Evolutionary conservation across 805 yeast genomes (phyloP), one percentile per base, ranked within the genome.

Genomic region (Myxozyma melibiosi): DNA sequence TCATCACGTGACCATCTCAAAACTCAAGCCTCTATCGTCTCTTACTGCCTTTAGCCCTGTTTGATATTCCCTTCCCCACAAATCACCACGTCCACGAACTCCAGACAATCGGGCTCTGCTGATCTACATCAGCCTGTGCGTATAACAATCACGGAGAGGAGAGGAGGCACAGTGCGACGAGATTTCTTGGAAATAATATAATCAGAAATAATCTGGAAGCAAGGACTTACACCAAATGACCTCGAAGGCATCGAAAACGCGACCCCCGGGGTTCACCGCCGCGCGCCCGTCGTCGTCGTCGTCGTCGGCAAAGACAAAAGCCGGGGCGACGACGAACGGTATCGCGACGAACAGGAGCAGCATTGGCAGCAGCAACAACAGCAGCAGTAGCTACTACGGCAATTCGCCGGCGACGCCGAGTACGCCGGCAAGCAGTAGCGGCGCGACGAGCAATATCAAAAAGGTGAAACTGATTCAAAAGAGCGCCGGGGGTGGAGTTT

Each of bases 231-330:
- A 16, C 37, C 3, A 22, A 27, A 58, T 58, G 62, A 55, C 58
- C 46, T 58, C 62, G 14, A 53, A 45, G 44, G 59, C 58, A 45
- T 55, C 61, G 16, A 58, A 58, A 51, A 55, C 63, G 46, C 59
- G 63, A 24, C 63, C 63, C 31, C 61, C 61, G 25, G 54, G 50
- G 7, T 35, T 49, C 16, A 30, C 30, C 18, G 39, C 45, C 22
- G 45, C 37, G 31, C 55, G 40, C 2, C 20, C 48, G 20, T 8
- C 9, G 7, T 50, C 55, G 27, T n/a, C 42, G 27, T 14, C 38
- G 11, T 41, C 55, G 31, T 27, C 51, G n/a, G 34, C 31, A 9
- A 11, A 25, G 5, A n/a, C 11, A 9, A 14, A 16, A 28, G 16
- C 25, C 3, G 18, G 14, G 4, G 34, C 39, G n/a, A 28, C 46